Evolutionary conservation across 2,329 filamentous ascomycete genomes (phyloP), one percentile per base, ranked within the genome.

Genomic region (Nigrospora osmanthi): DNA sequence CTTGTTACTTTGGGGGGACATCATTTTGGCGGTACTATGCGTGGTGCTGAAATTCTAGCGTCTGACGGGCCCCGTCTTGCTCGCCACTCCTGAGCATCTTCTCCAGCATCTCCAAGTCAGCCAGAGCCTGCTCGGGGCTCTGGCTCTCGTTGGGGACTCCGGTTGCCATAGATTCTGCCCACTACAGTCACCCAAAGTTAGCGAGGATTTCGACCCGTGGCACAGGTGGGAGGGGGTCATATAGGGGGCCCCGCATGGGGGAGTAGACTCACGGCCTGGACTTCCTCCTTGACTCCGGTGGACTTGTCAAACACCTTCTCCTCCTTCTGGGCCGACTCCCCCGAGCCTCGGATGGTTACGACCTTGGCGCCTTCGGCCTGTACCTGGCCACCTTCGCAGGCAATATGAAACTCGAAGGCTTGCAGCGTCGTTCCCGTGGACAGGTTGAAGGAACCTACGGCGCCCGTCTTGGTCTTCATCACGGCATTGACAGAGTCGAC

Each of bases 401-500:
- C 77, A 43, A 85, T 63, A 7, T 72, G 64, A 58, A 75, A 82
- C 52, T 80, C 75, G 13, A 70, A 73, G 1, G 72, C 71, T 6
- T 61, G 63, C 50, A 78, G 57, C 10, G 70, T 74, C 9, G 77
- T 77, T 2, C 81, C 81, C 43, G 75, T 75, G 2, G 72, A 76
- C n/a, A 78, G 62, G 44, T 70, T 67, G 40, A 83, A 74, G 6
- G 73, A 76, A 2, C 82, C 83, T 1, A 70, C 68, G 2, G 66
- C 69, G 3, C 80, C 80, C 23, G 69, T 71, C 46, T 66, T 67
- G 2, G 78, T 72, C 55, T 69, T 71, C 34, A 82, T 51, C 2
- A 78, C 69, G 11, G 79, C 79, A 54, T 80, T 75, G 42, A 87
- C 66, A 2, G 82, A 84, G 57, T 89, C 85, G 1, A 85, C 70